Conservation (phyloP, 2,329 filamentous ascomycete genomes). For the Aspergillus thermomutatus region DNA sequence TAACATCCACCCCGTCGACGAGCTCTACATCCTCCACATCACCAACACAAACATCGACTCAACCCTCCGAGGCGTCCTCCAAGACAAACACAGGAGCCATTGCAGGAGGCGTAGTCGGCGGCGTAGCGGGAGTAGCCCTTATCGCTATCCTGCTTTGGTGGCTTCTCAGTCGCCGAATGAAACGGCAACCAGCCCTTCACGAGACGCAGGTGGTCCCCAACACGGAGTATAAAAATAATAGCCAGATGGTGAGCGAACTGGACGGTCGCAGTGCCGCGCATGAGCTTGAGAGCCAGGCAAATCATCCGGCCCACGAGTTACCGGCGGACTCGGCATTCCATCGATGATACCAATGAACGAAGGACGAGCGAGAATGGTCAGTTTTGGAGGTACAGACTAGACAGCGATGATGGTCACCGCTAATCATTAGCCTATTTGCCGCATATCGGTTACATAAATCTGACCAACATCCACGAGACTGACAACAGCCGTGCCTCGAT, state of each 20-base stretch:
- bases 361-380: background rate
- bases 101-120: slow-evolving; percentile 11
- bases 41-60: background rate
- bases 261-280: background rate
- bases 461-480: too few species aligned
- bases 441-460: background rate
- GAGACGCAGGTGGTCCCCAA: background rate
- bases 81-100: slow-evolving; percentile 6
- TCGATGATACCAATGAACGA: background rate
- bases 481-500: too few species aligned
- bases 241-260: background rate
- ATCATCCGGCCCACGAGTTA: background rate
- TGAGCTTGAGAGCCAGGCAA: background rate
- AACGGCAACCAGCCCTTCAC: background rate
- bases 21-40: background rate
- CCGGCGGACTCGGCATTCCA: background rate
- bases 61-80: background rate
- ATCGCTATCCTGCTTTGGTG: slow-evolving; percentile 2
- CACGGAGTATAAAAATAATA: background rate
- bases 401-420: too few species aligned
- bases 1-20: background rate
- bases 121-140: slow-evolving; percentile 7
- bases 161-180: background rate
- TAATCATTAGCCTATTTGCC: too few species aligned
- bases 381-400: background rate